Percentiles rank a stretch among this genome's conserved stretches.
These are phyloP conservation scores for Debaryomyces subglobosus DNA, from an alignment of 1,139 yeast genomes.

Conservation along the genomic window DNA sequence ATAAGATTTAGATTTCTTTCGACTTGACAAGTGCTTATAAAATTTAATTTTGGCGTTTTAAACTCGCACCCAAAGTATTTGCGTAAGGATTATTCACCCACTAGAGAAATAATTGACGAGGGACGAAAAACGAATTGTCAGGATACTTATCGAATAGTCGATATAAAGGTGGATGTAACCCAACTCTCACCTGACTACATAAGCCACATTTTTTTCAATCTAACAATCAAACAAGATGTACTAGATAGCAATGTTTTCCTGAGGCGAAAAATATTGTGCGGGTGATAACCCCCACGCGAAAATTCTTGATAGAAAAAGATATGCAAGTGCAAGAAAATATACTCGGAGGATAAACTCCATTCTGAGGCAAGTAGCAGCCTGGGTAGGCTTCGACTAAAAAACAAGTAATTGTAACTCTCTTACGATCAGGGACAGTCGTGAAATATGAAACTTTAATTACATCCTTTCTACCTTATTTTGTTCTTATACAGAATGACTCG, in stretches of 20 bases:
- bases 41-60: background rate
- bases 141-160: background rate
- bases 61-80: background rate
- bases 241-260: background rate
- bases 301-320: background rate
- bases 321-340: background rate
- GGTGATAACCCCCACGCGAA: background rate
- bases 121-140: background rate
- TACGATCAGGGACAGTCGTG: no score
- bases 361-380: background rate
- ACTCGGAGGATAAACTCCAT: background rate
- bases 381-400: no score
- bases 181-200: background rate
- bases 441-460: no score
- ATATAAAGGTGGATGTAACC: background rate
- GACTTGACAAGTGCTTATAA: background rate
- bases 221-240: background rate
- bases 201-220: background rate
- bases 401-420: no score
- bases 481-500: background rate
- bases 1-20: background rate
- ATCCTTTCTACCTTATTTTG: no score
- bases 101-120: background rate
- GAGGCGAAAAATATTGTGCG: background rate
- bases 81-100: background rate